Conservation (phyloP, 352 stramenopile species). For the Blastocystis sp. region DNA sequence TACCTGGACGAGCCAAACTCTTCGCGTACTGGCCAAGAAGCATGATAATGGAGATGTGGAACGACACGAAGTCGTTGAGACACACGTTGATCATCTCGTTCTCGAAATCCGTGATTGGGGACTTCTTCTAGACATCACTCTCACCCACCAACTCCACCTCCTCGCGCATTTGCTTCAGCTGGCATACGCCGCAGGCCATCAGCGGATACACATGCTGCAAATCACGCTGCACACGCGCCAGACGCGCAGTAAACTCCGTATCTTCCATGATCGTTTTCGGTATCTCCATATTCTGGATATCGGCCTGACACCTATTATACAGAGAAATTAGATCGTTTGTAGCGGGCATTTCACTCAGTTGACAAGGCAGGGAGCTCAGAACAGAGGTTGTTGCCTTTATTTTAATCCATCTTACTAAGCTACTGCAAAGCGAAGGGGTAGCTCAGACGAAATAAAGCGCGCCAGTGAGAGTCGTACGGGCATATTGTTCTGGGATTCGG, state of each 20-base stretch:
- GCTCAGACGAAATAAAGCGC: conserved; percentile 20
- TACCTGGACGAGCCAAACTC: conserved; percentile 41
- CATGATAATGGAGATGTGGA: conserved; percentile 59
- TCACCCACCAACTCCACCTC: neutral
- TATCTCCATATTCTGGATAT: conserved; percentile 51
- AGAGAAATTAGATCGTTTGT: conserved; percentile 49
- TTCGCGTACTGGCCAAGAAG: conserved; percentile 50
- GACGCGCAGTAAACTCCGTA: conserved; percentile 44
- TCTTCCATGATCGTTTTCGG: conserved; percentile 38
- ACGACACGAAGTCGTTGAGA: conserved; percentile 52
- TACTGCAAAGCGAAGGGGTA: conserved; percentile 42
- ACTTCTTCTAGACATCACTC: neutral
- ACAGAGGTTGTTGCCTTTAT: conserved; percentile 33
- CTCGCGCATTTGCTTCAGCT: conserved; percentile 51
- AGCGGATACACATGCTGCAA: conserved; percentile 59
- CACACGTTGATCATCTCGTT: conserved; percentile 58
- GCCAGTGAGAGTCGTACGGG: conserved; percentile 20
- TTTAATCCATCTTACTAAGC: neutral
- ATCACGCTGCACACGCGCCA: conserved; percentile 49
- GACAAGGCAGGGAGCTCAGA: conserved; percentile 39
- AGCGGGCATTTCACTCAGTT: conserved; percentile 41
- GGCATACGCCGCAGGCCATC: conserved; percentile 52
- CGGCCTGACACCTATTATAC: conserved; percentile 28
- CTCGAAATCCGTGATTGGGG: conserved; percentile 21
- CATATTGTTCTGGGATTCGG: conserved; percentile 52